Conservation (phyloP, 345 rosid species). For the Citrus reticulata region DNA sequence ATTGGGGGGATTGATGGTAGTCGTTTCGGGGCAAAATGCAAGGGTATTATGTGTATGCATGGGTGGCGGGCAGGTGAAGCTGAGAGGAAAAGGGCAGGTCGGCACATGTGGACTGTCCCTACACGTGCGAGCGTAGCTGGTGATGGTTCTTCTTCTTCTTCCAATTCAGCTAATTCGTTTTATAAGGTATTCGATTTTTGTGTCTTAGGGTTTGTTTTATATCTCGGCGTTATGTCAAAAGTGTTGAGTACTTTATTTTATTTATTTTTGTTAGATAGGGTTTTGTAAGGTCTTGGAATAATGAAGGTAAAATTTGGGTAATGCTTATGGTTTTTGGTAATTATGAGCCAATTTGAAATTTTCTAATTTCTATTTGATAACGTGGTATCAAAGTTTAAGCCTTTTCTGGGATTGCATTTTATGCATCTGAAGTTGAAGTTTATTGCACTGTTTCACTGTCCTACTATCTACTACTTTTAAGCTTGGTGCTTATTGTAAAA, state of each 20-base stretch:
- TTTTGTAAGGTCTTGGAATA: neutral
- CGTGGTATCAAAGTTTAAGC: no score
- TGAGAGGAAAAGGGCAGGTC: slow-evolving; percentile 18
- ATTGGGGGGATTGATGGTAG: slow-evolving; percentile 17
- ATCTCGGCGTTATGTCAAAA: neutral
- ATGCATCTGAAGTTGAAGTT: neutral
- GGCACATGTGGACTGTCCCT: slow-evolving; percentile 32
- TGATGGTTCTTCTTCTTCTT: slow-evolving; percentile 15
- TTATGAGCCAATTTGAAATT: no score
- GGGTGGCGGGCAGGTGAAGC: slow-evolving; percentile 23
- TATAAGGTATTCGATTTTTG: neutral
- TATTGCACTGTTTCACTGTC: neutral
- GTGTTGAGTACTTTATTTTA: neutral
- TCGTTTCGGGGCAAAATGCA: slow-evolving; percentile 25
- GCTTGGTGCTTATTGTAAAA: neutral
- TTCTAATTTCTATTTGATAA: no score
- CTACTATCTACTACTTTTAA: neutral
- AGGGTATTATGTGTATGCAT: slow-evolving; percentile 21
- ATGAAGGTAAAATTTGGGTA: no score
- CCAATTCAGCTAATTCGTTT: neutral
- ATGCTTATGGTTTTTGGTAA: no score
- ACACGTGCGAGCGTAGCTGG: slow-evolving; percentile 19
- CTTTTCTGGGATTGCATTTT: no score
- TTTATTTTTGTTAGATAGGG: neutral
- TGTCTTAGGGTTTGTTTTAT: neutral